A percentile compares a stretch with the other conserved stretches of the same genome.
Conservation (phyloP, 2,329 filamentous ascomycete species). For the Fusarium haematococcum region DNA sequence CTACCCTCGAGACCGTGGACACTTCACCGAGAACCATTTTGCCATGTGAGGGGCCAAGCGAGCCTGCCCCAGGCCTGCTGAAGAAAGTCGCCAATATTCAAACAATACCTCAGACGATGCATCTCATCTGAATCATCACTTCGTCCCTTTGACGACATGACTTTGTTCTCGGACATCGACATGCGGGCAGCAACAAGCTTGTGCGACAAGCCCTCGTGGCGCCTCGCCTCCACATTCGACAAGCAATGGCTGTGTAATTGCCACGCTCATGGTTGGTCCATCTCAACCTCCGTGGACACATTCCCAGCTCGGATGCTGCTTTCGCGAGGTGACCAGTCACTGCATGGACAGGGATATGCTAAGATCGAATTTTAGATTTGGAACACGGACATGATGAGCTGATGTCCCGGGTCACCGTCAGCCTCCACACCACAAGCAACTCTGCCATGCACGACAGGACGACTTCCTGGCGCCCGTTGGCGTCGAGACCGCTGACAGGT, state of each 20-base stretch:
- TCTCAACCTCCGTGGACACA: conserved; percentile 4
- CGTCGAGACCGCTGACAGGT: conserved; percentile 33
- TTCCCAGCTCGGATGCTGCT: conserved; percentile 15
- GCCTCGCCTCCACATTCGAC: conserved; percentile 9
- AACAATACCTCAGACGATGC: neutral
- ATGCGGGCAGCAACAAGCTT: conserved; percentile 11
- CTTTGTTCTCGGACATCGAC: neutral
- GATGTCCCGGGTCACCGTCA: conserved; percentile 25
- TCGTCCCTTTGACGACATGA: neutral
- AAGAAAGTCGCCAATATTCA: neutral
- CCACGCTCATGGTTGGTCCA: conserved; percentile 16
- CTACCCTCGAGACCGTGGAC: neutral
- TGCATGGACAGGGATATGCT: conserved; percentile 22
- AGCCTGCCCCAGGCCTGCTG: neutral
- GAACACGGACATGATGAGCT: conserved; percentile 37
- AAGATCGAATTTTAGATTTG: conserved; percentile 38
- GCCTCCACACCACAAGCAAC: conserved; percentile 25
- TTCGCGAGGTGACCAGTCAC: conserved; percentile 25
- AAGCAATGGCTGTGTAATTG: conserved; percentile 26
- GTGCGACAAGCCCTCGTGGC: neutral
- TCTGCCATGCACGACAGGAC: conserved; percentile 9
- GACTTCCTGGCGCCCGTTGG: conserved; percentile 28
- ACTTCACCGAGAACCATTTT: neutral
- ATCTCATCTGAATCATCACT: neutral
- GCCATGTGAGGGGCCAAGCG: neutral